These are phyloP conservation scores for Fusarium newnesense DNA, from an alignment of 2,329 filamentous ascomycete species.

Conservation along the genomic window DNA sequence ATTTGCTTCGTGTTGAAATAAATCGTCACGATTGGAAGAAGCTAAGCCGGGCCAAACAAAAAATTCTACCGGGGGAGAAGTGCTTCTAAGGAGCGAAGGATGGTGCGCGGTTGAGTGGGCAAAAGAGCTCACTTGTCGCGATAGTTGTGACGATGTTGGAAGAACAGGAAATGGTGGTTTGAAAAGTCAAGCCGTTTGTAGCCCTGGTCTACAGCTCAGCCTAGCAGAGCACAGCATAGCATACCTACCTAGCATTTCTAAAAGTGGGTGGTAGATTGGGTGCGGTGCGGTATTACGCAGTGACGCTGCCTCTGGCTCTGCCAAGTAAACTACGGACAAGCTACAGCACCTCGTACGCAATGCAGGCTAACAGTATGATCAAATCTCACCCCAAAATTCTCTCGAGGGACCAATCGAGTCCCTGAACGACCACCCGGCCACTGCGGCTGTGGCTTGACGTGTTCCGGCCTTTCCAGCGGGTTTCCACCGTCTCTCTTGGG, in stretches of 20 bases:
- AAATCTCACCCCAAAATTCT: constrained; percentile 25
- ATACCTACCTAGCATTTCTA: constrained; percentile 31
- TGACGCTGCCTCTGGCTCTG: constrained; percentile 33
- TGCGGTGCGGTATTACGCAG: constrained; percentile 13
- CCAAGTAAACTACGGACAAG: constrained; percentile 22
- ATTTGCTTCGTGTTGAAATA: constrained; percentile 7
- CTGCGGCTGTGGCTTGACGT: constrained; percentile 41
- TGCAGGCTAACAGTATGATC: constrained; percentile 21
- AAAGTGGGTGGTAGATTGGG: constrained; percentile 34
- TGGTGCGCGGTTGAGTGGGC: constrained; percentile 22
- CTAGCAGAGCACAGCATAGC: not conserved
- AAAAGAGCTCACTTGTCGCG: constrained; percentile 33
- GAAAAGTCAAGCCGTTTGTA: constrained; percentile 37
- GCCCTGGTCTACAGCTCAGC: constrained; percentile 12
- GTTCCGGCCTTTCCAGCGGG: constrained; percentile 34
- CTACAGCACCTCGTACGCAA: constrained; percentile 15
- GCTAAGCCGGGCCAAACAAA: not conserved
- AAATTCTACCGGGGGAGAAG: not conserved
- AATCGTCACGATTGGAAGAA: constrained; percentile 18
- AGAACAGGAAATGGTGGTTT: constrained; percentile 38
- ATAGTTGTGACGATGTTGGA: constrained; percentile 34
- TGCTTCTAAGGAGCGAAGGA: constrained; percentile 9
- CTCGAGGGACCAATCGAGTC: constrained; percentile 19
- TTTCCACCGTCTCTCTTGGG: constrained; percentile 2
- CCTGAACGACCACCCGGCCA: constrained; percentile 2